Evolutionary conservation across 352 stramenopile species (phyloP), one percentile per base, ranked within the genome.

Genomic region (Pythium grandisporangium): DNA sequence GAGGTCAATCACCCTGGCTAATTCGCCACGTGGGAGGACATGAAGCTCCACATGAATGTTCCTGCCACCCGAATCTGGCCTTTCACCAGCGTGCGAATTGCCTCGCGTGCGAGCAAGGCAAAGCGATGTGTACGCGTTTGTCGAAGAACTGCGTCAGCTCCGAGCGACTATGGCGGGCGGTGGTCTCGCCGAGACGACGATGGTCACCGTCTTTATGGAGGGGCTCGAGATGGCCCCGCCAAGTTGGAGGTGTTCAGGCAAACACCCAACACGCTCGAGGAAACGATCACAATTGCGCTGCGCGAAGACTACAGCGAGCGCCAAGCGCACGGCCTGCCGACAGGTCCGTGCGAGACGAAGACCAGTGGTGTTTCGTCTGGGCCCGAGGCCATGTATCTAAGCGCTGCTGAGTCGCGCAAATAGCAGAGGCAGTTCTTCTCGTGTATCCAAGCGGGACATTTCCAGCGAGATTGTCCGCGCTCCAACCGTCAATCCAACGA

Each of bases 1-100:
- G 43, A 53, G 25, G 45, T 27, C 2, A 37, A 20, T 11, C 37
- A 45, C n/a, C 43, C 43, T 16, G 50, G 30, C 34, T 48, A 34
- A 13, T 52, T 63, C 42, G 19, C 35, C 30, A 38, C 20, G 12
- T 53, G 42, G 34, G 0, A 27, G 14, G 19, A 38, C 19, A 30
- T 50, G 7, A 33, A 17, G 6, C n/a, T 16, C 2, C 29, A n/a
- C 6, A 46, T 49, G 34, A 16, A 16, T 24, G 41, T 22, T 30
- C 55, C 29, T 22, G 46, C 0, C 56, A 46, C 23, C 42, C 51
- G 23, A 54, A 64, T 26, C 35, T 52, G 17, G 40, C 42, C 3
- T 51, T 54, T 42, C 45, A 43, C 7, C 49, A 54, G 36, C 48
- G 48, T 5, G 34, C 35, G 1, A 43, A 34, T n/a, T 67, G 58